Percentiles rank a stretch among this genome's conserved stretches.
Evolutionary conservation across 352 stramenopile genomes (phyloP).

Genomic region (Saprolegnia parasitica): DNA sequence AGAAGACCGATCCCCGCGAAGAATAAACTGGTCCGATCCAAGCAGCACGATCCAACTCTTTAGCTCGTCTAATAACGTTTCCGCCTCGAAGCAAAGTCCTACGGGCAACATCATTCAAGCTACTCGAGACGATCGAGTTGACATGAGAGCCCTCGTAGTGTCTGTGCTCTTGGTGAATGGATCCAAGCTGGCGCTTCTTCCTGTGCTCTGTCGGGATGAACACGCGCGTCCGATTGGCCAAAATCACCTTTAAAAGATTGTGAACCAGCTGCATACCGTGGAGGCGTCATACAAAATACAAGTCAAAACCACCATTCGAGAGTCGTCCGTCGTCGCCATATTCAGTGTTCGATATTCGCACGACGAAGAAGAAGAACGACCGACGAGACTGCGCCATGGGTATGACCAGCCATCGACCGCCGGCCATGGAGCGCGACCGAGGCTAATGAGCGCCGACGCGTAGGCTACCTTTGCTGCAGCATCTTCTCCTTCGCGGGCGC

Average conservation of each 20-base stretch:
- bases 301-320: conserved; percentile 17
- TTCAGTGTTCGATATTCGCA: conserved; percentile 22
- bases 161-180: too few relatives aligned
- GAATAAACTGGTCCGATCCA: too few relatives aligned
- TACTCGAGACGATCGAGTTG: too few relatives aligned
- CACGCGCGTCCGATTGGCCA: background rate
- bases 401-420: background rate
- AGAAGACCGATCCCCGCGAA: too few relatives aligned
- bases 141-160: too few relatives aligned
- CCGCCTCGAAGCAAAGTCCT: too few relatives aligned
- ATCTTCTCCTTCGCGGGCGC: conserved; percentile 76
- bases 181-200: too few relatives aligned
- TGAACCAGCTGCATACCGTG: background rate
- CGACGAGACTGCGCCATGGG: background rate
- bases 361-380: background rate
- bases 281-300: conserved; percentile 10
- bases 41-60: too few relatives aligned
- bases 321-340: background rate
- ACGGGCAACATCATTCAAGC: too few relatives aligned
- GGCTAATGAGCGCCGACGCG: background rate
- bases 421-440: conserved; percentile 11
- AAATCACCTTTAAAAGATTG: conserved; percentile 9
- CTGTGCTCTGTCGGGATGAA: background rate
- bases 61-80: too few relatives aligned
- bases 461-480: conserved; percentile 67